A percentile compares a stretch with the other conserved stretches of the same genome.
phyloP scores from a whole-genome alignment of 148 eudicot genomes.

The Nepenthes mirabilis region DNA sequence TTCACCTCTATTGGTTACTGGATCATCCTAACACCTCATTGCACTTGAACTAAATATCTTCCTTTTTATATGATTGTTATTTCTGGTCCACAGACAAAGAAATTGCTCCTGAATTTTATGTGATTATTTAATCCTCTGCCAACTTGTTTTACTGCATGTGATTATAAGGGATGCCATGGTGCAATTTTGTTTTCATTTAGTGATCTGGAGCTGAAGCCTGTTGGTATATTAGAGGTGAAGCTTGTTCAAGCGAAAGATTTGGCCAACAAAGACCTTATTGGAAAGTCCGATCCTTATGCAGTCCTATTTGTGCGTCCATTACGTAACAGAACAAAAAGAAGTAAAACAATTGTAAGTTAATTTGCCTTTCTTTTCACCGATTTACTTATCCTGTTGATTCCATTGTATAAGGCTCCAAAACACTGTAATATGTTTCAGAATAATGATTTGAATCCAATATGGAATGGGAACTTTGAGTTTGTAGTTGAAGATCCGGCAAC shows the following conservation, averaged over 20 bases:
- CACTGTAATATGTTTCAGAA: slow-evolving; percentile 20
- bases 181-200: slow-evolving; percentile 16
- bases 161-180: too few relatives aligned
- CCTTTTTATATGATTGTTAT: too few relatives aligned
- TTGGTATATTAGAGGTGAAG: slow-evolving; percentile 66
- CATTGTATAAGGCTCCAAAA: background rate
- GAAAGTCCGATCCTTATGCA: slow-evolving; percentile 89
- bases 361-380: background rate
- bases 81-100: too few relatives aligned
- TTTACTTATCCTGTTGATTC: background rate
- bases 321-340: slow-evolving; percentile 44
- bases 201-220: slow-evolving; percentile 64
- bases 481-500: slow-evolving; percentile 74
- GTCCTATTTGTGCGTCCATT: slow-evolving; percentile 65
- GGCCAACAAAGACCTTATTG: slow-evolving; percentile 65
- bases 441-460: slow-evolving; percentile 69
- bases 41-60: too few relatives aligned
- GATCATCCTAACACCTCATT: too few relatives aligned
- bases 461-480: slow-evolving; percentile 90
- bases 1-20: too few relatives aligned
- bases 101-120: too few relatives aligned
- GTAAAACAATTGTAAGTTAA: slow-evolving; percentile 60
- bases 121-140: too few relatives aligned
- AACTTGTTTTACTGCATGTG: too few relatives aligned
- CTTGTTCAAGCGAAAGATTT: slow-evolving; percentile 78